Base-by-base conservation (phyloP, 1,284 basidiomycete species). In the Caloboletus firmus region DNA sequence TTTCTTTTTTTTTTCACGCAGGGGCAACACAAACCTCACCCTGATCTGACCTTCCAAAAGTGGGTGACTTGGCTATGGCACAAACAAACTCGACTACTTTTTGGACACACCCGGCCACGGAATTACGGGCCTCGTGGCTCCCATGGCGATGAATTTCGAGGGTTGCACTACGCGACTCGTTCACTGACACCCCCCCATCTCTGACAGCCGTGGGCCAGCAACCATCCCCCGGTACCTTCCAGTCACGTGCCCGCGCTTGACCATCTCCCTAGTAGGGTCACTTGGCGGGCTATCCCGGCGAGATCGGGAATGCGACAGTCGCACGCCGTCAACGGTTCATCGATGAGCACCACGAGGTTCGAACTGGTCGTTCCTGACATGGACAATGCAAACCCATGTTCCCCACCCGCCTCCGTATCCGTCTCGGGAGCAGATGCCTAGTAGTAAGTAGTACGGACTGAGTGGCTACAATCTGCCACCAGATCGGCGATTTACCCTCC, bases 141-240 rank as follows among this genome's bases (percentile, higher is more conserved):
- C 66, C 63, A 67, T 64, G 62, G 54, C 15, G 57, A 68, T 60
- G 51, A 51, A 56, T 52, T 62, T 66, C 44, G 57, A 62, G 64
- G 51, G 52, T 62, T 37, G 28, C 30, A 6, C 22, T 26, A 44
- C 44, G 50, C 51, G 53, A 65, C 37, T n/a, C n/a, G n/a, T n/a
- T n/a, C n/a, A n/a, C n/a, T 35, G 59, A 59, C 57, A 56, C 34
- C 31, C 28, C 42, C n/a, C n/a, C n/a, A 32, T 26, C 47, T 42
- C 22, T 54, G 60, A 65, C 62, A 60, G 36, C 31, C 50, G 51
- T 61, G 42, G 40, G 35, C 28, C n/a, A n/a, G n/a, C n/a, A n/a
- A n/a, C n/a, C n/a, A n/a, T n/a, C n/a, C n/a, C n/a, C n/a, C n/a
- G n/a, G n/a, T n/a, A n/a, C n/a, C n/a, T 39, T 15, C 22, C 15